A percentile compares a stretch with the other conserved stretches of the same genome.
phyloP scores from a whole-genome alignment of 2,329 filamentous ascomycete genomes.

The Pezicula radicicola region DNA sequence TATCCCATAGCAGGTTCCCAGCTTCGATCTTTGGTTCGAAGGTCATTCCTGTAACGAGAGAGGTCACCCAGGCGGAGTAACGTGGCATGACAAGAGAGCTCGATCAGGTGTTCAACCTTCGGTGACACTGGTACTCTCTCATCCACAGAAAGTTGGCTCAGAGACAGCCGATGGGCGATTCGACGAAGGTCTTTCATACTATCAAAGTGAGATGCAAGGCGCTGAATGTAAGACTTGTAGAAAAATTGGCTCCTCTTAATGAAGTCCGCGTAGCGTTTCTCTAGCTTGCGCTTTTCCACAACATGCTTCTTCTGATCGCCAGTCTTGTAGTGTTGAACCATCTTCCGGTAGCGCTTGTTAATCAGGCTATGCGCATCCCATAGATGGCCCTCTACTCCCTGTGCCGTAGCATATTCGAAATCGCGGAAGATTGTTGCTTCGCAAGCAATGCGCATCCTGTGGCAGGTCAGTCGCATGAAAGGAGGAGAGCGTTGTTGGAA shows the following conservation, averaged over 20 bases:
- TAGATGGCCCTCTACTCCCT: slow-evolving; percentile 66
- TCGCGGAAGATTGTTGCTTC: slow-evolving; percentile 72
- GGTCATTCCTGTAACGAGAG: slow-evolving; percentile 77
- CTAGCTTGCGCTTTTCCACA: slow-evolving; percentile 71
- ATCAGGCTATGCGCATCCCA: slow-evolving; percentile 79
- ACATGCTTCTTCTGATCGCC: slow-evolving; percentile 41
- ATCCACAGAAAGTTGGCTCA: slow-evolving; percentile 23
- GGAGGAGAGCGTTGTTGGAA: background rate
- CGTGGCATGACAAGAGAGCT: slow-evolving; percentile 75
- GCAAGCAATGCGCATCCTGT: slow-evolving; percentile 49
- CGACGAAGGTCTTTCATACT: slow-evolving; percentile 25
- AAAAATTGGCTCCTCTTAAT: slow-evolving; percentile 86
- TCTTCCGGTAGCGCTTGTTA: slow-evolving; percentile 74
- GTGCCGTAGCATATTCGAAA: slow-evolving; percentile 60
- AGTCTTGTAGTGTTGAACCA: slow-evolving; percentile 54
- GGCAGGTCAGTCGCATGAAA: slow-evolving; percentile 10
- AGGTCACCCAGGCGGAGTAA: slow-evolving; percentile 88
- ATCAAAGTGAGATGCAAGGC: slow-evolving; percentile 60
- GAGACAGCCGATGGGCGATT: slow-evolving; percentile 25
- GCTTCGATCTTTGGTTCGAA: slow-evolving; percentile 65
- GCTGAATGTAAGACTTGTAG: slow-evolving; percentile 82
- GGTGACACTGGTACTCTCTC: slow-evolving; percentile 16
- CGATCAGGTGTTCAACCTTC: slow-evolving; percentile 42
- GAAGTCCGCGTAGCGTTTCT: slow-evolving; percentile 79
- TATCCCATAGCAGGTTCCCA: slow-evolving; percentile 81